Evolutionary conservation across 768 basidiomycete genomes (phyloP).

Genomic region (Cystoderma amianthinum): DNA sequence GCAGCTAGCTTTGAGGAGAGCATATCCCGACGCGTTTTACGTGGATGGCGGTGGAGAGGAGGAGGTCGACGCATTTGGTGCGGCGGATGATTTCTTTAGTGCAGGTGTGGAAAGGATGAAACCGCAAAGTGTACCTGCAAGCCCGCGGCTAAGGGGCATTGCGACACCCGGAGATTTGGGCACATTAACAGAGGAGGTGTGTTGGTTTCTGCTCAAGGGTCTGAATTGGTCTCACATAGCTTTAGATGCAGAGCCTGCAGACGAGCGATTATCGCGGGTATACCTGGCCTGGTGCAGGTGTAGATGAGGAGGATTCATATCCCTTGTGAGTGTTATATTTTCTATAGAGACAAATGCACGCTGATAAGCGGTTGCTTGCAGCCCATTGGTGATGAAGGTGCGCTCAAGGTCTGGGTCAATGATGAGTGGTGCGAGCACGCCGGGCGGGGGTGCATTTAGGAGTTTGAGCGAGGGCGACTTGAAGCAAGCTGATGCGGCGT

Average conservation of each 20-base stretch:
- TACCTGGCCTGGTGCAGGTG: constrained; percentile 49
- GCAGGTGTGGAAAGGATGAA: constrained; percentile 62
- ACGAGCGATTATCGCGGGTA: constrained; percentile 84
- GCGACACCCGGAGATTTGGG: constrained; percentile 94
- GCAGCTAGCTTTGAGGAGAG: constrained; percentile 84
- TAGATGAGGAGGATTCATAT: constrained; percentile 89
- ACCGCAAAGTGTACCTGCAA: constrained; percentile 78
- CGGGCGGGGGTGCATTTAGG: constrained; percentile 73
- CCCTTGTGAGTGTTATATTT: constrained; percentile 58
- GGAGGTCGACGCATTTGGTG: constrained; percentile 21
- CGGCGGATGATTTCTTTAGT: constrained; percentile 37
- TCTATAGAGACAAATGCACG: background rate
- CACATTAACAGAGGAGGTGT: constrained; percentile 79
- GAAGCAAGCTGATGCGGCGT: constrained; percentile 79
- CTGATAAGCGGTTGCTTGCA: constrained; percentile 18
- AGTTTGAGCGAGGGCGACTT: constrained; percentile 87
- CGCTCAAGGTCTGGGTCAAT: constrained; percentile 78
- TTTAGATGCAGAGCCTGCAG: constrained; percentile 74
- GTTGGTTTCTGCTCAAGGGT: too few species aligned
- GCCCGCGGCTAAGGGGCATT: constrained; percentile 77
- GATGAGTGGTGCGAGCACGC: constrained; percentile 66
- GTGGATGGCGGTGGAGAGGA: constrained; percentile 43
- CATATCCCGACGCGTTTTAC: constrained; percentile 92
- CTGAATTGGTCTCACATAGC: too few species aligned
- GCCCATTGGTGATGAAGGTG: constrained; percentile 87